Conservation (phyloP, 2,329 filamentous ascomycete genomes). For the Colletotrichum abscissum region DNA sequence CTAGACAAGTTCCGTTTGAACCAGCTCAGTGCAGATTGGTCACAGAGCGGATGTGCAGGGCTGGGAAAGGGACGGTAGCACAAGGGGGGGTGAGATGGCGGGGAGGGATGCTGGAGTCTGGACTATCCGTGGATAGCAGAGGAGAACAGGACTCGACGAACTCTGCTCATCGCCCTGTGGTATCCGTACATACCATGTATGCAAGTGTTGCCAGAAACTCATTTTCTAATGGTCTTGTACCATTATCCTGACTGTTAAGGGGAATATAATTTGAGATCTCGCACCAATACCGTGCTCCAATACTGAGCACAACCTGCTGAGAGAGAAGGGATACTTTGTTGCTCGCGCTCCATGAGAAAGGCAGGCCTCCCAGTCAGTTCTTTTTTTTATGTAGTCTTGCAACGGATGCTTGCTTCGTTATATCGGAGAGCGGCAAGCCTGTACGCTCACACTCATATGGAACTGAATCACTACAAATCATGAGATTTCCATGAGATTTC, state of each 20-base stretch:
- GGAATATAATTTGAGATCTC: not conserved
- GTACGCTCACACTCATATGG: not conserved
- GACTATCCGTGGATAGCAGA: not conserved
- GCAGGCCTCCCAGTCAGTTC: not conserved
- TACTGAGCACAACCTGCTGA: not conserved
- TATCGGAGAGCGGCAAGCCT: not conserved
- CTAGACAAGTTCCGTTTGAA: conserved; percentile 16
- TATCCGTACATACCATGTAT: not conserved
- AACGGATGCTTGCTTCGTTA: not conserved
- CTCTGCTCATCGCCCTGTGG: conserved; percentile 1
- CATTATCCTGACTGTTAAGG: not conserved
- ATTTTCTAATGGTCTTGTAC: too few species aligned
- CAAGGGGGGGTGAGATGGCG: not conserved
- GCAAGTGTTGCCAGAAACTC: not conserved
- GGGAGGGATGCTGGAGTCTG: not conserved
- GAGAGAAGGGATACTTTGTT: not conserved
- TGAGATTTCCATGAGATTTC: not conserved
- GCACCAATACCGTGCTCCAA: not conserved
- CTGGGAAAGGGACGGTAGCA: conserved; percentile 2
- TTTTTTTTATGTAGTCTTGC: not conserved
- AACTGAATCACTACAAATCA: not conserved
- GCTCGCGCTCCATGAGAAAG: not conserved
- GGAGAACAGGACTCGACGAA: conserved; percentile 8
- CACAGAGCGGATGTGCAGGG: conserved; percentile 25
- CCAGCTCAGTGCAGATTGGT: conserved; percentile 16